These are phyloP conservation scores for Phytopythium oedochilum DNA, from an alignment of 352 stramenopile genomes.

Conservation along the genomic window DNA sequence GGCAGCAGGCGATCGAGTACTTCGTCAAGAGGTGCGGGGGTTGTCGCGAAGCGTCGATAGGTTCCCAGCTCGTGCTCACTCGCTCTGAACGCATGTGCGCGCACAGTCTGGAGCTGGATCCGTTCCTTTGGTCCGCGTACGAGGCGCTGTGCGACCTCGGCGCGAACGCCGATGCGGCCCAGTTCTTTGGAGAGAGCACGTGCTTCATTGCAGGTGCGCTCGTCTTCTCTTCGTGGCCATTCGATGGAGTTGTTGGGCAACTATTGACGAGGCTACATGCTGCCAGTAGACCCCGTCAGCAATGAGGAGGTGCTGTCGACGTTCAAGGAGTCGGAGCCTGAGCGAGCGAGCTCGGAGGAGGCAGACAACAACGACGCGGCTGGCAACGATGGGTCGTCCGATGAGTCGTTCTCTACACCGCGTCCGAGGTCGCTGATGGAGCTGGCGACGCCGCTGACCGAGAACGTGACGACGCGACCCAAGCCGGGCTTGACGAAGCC, in stretches of 20 bases:
- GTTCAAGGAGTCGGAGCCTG: background rate
- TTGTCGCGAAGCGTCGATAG: background rate
- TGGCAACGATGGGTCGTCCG: slow-evolving; percentile 16
- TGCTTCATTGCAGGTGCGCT: slow-evolving; percentile 28
- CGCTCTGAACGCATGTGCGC: background rate
- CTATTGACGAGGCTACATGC: background rate
- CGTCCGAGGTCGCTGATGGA: slow-evolving; percentile 17
- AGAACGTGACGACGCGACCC: slow-evolving; percentile 2
- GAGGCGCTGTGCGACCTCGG: slow-evolving; percentile 93
- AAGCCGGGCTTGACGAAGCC: slow-evolving; percentile 5
- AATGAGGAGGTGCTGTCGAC: slow-evolving; percentile 1
- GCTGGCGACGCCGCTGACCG: slow-evolving; percentile 18
- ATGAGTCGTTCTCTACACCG: slow-evolving; percentile 24
- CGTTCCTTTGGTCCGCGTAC: slow-evolving; percentile 91
- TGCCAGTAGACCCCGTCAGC: slow-evolving; percentile 8
- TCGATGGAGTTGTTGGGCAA: background rate
- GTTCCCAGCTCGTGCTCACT: background rate
- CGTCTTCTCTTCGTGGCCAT: background rate
- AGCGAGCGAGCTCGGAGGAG: slow-evolving; percentile 3
- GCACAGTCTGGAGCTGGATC: slow-evolving; percentile 85
- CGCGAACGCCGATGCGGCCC: slow-evolving; percentile 49
- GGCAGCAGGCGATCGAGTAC: slow-evolving; percentile 88
- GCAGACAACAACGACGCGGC: slow-evolving; percentile 17
- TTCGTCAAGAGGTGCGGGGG: slow-evolving; percentile 75
- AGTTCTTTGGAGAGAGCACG: slow-evolving; percentile 56